A percentile compares a stretch with the other conserved stretches of the same genome.
phyloP scores from a whole-genome alignment of 805 yeast species.

The Kodamaea restingae region DNA sequence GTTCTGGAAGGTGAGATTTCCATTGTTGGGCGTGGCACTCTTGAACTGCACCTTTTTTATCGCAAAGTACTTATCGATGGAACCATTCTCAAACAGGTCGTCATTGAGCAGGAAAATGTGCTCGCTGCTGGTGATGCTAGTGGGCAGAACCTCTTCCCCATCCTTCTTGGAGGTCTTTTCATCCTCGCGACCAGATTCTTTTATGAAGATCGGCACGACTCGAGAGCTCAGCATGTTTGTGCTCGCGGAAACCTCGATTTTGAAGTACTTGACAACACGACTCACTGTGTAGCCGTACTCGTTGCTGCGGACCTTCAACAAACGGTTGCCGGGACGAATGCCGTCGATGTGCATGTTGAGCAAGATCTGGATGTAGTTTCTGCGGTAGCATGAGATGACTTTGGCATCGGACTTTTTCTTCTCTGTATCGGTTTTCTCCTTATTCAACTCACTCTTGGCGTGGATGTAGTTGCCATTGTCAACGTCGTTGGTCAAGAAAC shows the following conservation, averaged over 20 bases:
- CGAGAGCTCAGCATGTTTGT: constrained; percentile 28
- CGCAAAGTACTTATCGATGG: constrained; percentile 28
- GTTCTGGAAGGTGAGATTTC: constrained; percentile 43
- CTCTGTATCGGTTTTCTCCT: constrained; percentile 1
- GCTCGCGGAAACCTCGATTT: constrained; percentile 34
- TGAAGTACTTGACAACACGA: constrained; percentile 35
- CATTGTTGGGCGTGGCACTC: constrained; percentile 51
- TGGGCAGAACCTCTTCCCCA: constrained; percentile 15
- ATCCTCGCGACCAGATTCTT: constrained; percentile 16
- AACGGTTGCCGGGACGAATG: constrained; percentile 20
- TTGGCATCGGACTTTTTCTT: constrained; percentile 22
- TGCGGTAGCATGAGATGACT: constrained; percentile 43
- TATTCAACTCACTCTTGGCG: constrained; percentile 5
- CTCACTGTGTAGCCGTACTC: constrained; percentile 36
- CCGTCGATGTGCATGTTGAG: constrained; percentile 28
- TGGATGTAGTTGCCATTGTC: constrained; percentile 34
- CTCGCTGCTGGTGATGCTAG: constrained; percentile 17
- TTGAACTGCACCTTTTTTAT: constrained; percentile 45
- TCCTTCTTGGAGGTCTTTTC: constrained; percentile 8
- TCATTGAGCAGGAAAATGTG: constrained; percentile 27
- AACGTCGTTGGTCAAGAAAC: constrained; percentile 38
- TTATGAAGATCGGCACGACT: constrained; percentile 31
- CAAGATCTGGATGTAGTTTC: constrained; percentile 39
- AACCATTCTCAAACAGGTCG: constrained; percentile 16
- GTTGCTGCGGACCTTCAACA: constrained; percentile 29